A percentile compares a stretch with the other conserved stretches of the same genome.
These are phyloP conservation scores for Verticillium klebahnii DNA, from an alignment of 2,329 filamentous ascomycete genomes.

Conservation along the genomic window DNA sequence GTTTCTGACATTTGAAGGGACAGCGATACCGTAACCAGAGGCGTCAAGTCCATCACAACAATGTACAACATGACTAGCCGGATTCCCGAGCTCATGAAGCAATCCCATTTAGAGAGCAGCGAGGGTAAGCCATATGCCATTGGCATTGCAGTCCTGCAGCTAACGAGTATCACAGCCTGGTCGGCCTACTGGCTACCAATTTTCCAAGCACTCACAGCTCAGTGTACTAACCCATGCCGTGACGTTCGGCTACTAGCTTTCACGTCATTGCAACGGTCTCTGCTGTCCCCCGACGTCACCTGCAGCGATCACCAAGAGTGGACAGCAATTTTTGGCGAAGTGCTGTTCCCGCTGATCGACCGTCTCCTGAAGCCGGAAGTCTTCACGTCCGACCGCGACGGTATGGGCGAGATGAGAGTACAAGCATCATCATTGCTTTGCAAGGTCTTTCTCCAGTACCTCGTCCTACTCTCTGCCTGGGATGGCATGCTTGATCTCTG, in stretches of 20 bases:
- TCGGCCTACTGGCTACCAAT: conserved; percentile 97
- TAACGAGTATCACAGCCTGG: conserved; percentile 61
- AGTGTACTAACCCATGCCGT: conserved; percentile 91
- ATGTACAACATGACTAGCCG: conserved; percentile 78
- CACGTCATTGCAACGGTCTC: conserved; percentile 75
- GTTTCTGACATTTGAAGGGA: conserved; percentile 39
- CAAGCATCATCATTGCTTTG: conserved; percentile 87
- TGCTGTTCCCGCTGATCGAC: conserved; percentile 86
- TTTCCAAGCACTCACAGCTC: conserved; percentile 79
- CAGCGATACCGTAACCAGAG: conserved; percentile 69
- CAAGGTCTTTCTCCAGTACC: conserved; percentile 93
- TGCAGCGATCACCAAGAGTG: conserved; percentile 84
- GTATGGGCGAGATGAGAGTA: conserved; percentile 93
- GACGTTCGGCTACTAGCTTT: conserved; percentile 90
- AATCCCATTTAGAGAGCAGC: conserved; percentile 84
- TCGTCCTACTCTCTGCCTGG: conserved; percentile 79
- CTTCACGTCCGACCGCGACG: conserved; percentile 82
- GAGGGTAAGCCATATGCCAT: conserved; percentile 52
- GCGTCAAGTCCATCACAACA: conserved; percentile 73
- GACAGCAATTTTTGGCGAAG: conserved; percentile 91
- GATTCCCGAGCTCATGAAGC: conserved; percentile 82
- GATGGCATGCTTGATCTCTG: conserved; percentile 88
- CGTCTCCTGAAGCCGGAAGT: conserved; percentile 90
- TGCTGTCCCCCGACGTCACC: conserved; percentile 79
- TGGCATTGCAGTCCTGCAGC: no score